These are phyloP conservation scores for Penicillium sp. DNA, from an alignment of 2,329 filamentous ascomycete species.

Conservation along the genomic window DNA sequence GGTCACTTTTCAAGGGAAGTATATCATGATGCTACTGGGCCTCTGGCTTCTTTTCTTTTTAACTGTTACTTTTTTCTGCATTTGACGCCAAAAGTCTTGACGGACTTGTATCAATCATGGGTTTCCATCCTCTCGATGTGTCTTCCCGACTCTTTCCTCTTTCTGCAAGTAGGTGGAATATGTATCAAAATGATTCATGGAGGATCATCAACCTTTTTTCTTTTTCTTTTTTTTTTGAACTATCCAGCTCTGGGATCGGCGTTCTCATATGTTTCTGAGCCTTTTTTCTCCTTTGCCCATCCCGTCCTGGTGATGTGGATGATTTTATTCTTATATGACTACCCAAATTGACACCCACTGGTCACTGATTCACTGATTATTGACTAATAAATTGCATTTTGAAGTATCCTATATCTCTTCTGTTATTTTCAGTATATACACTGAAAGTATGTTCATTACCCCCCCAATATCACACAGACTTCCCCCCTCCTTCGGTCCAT, in stretches of 20 bases:
- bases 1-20: background rate
- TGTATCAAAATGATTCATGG: constrained; percentile 3
- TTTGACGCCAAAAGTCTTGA: background rate
- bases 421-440: background rate
- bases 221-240: background rate
- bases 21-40: background rate
- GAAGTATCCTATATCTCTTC: background rate
- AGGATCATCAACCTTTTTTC: constrained; percentile 1
- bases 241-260: background rate
- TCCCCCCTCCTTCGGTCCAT: background rate
- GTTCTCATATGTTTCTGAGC: background rate
- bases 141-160: background rate
- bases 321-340: constrained; percentile 5
- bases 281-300: constrained; percentile 1
- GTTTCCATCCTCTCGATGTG: background rate
- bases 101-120: background rate
- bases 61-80: background rate
- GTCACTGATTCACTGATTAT: background rate
- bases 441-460: background rate
- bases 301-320: constrained; percentile 11
- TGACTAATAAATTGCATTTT: background rate
- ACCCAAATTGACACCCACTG: constrained; percentile 11
- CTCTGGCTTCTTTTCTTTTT: background rate
- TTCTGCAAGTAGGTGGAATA: background rate
- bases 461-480: background rate